Evolutionary conservation across 2,329 filamentous ascomycete genomes (phyloP).

Genomic region (Monosporascus sp.): DNA sequence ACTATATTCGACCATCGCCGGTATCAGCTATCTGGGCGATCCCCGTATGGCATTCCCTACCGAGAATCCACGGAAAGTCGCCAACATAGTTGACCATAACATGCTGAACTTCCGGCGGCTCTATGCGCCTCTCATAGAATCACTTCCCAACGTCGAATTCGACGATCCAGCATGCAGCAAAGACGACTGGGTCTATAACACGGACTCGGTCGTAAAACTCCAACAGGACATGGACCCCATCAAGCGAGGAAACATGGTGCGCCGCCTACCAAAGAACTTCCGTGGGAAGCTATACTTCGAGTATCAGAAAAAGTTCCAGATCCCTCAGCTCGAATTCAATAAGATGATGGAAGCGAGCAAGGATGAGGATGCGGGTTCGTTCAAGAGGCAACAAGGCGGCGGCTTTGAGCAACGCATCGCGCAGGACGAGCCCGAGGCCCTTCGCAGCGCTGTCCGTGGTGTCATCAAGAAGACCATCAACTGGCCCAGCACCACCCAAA

Average conservation of each 20-base stretch:
- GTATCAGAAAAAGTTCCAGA: constrained; percentile 85
- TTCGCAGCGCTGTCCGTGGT: constrained; percentile 65
- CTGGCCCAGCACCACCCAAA: constrained; percentile 89
- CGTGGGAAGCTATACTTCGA: constrained; percentile 87
- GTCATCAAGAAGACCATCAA: constrained; percentile 84
- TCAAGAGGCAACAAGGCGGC: constrained; percentile 72
- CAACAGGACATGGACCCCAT: constrained; percentile 89
- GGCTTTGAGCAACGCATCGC: constrained; percentile 84
- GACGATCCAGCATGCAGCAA: constrained; percentile 55
- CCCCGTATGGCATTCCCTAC: constrained; percentile 90
- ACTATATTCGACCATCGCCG: constrained; percentile 85
- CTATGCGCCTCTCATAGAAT: constrained; percentile 84
- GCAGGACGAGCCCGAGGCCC: constrained; percentile 56
- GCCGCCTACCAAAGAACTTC: constrained; percentile 81
- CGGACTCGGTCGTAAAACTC: constrained; percentile 60
- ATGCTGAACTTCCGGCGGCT: constrained; percentile 85
- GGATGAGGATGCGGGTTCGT: constrained; percentile 63
- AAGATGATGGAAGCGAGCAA: constrained; percentile 74
- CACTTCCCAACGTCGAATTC: constrained; percentile 83
- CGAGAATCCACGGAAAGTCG: constrained; percentile 87
- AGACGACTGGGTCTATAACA: constrained; percentile 58
- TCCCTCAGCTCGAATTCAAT: constrained; percentile 78
- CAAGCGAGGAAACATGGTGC: constrained; percentile 92
- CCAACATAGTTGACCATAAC: constrained; percentile 90
- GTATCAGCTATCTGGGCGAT: constrained; percentile 90